Conservation (phyloP, 192 early-diverging fungal species). For the Umbelopsis sp. region DNA sequence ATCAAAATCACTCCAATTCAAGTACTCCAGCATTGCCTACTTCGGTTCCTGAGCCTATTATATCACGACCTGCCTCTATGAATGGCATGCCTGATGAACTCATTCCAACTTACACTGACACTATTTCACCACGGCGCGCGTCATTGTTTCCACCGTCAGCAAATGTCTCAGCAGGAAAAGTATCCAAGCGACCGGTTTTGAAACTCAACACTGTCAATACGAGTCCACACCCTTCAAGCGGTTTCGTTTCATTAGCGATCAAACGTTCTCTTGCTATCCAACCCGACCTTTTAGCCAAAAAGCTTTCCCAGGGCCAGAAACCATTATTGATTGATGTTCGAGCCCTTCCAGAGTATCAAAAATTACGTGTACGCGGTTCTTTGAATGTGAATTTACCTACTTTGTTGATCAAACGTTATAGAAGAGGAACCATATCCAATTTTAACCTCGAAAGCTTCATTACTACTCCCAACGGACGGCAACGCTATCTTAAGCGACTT, state of each 20-base stretch:
- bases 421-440: conserved; percentile 50
- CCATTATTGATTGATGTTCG: conserved; percentile 45
- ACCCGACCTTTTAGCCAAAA: neutral
- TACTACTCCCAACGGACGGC: conserved; percentile 51
- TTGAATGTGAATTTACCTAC: conserved; percentile 62
- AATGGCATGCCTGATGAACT: conserved; percentile 6
- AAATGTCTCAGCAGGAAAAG: neutral
- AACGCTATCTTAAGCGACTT: conserved; percentile 33
- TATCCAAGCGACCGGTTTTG: conserved; percentile 4
- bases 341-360: conserved; percentile 46
- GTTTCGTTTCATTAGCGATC: conserved; percentile 12
- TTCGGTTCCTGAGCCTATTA: neutral
- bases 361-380: conserved; percentile 39
- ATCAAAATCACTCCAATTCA: conserved; percentile 15
- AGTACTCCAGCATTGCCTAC: conserved; percentile 12
- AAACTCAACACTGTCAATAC: conserved; percentile 6
- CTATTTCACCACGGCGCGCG: neutral
- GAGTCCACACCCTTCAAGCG: neutral
- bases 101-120: neutral
- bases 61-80: conserved; percentile 2
- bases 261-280: neutral
- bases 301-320: neutral
- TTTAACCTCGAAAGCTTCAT: conserved; percentile 58
- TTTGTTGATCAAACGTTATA: conserved; percentile 56
- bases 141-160: conserved; percentile 9